Evolutionary conservation across 768 basidiomycete genomes (phyloP).

Genomic region (Lyophyllum atratum): DNA sequence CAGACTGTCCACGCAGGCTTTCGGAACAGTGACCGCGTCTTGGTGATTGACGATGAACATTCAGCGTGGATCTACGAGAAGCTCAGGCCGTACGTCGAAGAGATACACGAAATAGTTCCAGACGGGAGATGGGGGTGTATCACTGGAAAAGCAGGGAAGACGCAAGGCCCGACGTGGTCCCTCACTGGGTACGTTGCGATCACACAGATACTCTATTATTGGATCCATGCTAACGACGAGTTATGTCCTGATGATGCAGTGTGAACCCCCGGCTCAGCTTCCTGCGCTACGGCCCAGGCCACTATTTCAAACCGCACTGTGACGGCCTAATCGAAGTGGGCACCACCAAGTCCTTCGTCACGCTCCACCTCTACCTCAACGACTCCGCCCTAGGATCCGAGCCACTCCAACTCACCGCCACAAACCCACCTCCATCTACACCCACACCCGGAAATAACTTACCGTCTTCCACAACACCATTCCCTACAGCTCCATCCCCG

Average conservation of each 20-base stretch:
- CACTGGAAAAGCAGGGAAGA: slow-evolving; percentile 22
- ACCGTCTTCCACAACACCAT: background rate
- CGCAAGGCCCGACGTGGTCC: slow-evolving; percentile 33
- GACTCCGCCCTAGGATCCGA: slow-evolving; percentile 21
- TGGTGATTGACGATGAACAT: slow-evolving; percentile 34
- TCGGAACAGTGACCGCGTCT: slow-evolving; percentile 41
- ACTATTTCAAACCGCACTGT: slow-evolving; percentile 42
- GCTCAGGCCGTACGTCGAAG: slow-evolving; percentile 38
- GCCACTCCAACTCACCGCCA: background rate
- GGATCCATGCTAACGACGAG: background rate
- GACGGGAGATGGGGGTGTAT: slow-evolving; percentile 35
- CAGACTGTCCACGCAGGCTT: slow-evolving; percentile 37
- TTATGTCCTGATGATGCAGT: slow-evolving; percentile 17
- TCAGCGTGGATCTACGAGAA: slow-evolving; percentile 36
- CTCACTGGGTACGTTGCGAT: slow-evolving; percentile 33
- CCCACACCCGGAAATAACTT: background rate
- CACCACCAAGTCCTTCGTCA: slow-evolving; percentile 41
- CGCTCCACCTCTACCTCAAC: slow-evolving; percentile 44
- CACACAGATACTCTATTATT: background rate
- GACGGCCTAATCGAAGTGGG: slow-evolving; percentile 36
- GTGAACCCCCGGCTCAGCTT: slow-evolving; percentile 42
- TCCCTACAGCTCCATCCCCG: background rate
- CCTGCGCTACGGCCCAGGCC: slow-evolving; percentile 42
- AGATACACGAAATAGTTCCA: slow-evolving; percentile 33
- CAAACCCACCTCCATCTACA: background rate